Percentiles rank a stretch among this genome's conserved stretches.
phyloP scores from a whole-genome alignment of 1,284 basidiomycete species.

The Fomitopsis betulina region DNA sequence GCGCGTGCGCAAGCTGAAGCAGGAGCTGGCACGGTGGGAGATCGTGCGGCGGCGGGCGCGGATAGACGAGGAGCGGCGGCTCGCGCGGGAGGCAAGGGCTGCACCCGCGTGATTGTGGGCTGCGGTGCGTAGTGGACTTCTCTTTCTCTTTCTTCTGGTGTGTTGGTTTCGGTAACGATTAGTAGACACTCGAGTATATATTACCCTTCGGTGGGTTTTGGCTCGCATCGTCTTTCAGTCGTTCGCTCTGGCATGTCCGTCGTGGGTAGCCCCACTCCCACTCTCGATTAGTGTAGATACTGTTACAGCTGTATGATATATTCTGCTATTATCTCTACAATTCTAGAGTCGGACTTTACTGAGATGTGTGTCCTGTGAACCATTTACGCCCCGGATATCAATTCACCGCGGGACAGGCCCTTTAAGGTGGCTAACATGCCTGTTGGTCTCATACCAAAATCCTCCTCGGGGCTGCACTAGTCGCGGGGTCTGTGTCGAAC shows the following conservation, averaged over 20 bases:
- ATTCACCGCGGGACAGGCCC: too few relatives aligned
- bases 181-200: not conserved
- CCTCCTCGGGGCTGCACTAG: too few relatives aligned
- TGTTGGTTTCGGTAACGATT: too few relatives aligned
- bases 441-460: too few relatives aligned
- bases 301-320: not conserved
- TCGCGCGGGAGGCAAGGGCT: conserved; percentile 13
- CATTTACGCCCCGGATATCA: too few relatives aligned
- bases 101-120: not conserved
- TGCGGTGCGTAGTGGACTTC: not conserved
- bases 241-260: not conserved
- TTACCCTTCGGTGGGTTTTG: not conserved
- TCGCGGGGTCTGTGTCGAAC: too few relatives aligned
- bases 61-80: conserved; percentile 30
- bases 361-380: not conserved
- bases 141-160: not conserved
- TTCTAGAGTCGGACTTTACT: not conserved
- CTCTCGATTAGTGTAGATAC: not conserved
- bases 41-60: conserved; percentile 33
- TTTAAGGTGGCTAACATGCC: too few relatives aligned
- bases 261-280: not conserved
- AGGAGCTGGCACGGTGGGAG: conserved; percentile 68
- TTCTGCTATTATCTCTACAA: not conserved
- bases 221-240: not conserved
- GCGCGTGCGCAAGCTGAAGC: conserved; percentile 51